phyloP scores from a whole-genome alignment of 352 stramenopile species.

The Phytopythium helicoides region DNA sequence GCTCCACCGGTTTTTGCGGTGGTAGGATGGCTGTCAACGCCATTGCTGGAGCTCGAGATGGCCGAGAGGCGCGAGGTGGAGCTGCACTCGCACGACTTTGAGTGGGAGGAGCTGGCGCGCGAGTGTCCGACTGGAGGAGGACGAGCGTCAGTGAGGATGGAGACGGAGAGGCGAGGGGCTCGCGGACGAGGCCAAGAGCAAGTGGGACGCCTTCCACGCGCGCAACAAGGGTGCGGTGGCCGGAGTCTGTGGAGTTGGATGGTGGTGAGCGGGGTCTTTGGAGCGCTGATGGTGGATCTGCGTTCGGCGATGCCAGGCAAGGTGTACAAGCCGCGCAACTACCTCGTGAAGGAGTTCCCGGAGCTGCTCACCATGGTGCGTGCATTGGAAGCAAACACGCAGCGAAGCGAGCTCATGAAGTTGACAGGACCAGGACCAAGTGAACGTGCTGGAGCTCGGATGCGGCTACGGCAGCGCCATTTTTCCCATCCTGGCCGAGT shows the following conservation, averaged over 20 bases:
- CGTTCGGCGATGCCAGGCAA: conserved; percentile 32
- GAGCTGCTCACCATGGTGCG: conserved; percentile 44
- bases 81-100: conserved; percentile 77
- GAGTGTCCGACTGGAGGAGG: conserved; percentile 25
- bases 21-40: conserved; percentile 16
- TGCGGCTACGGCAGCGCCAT: conserved; percentile 88
- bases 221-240: conserved; percentile 57
- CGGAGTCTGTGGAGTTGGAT: neutral
- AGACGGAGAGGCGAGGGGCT: no score
- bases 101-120: conserved; percentile 65
- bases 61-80: conserved; percentile 33
- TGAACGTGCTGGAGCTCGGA: conserved; percentile 74
- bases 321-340: conserved; percentile 82
- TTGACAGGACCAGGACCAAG: conserved; percentile 21
- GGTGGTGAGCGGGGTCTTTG: no score
- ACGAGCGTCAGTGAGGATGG: no score
- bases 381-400: no score
- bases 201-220: conserved; percentile 78
- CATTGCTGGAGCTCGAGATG: no score
- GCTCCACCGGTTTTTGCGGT: conserved; percentile 3
- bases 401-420: no score
- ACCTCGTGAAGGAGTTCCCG: conserved; percentile 78
- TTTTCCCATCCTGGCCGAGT: conserved; percentile 75
- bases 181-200: conserved; percentile 50
- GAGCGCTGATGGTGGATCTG: neutral